phyloP scores from a whole-genome alignment of 306 rosid species.

The Glycine latifolia region DNA sequence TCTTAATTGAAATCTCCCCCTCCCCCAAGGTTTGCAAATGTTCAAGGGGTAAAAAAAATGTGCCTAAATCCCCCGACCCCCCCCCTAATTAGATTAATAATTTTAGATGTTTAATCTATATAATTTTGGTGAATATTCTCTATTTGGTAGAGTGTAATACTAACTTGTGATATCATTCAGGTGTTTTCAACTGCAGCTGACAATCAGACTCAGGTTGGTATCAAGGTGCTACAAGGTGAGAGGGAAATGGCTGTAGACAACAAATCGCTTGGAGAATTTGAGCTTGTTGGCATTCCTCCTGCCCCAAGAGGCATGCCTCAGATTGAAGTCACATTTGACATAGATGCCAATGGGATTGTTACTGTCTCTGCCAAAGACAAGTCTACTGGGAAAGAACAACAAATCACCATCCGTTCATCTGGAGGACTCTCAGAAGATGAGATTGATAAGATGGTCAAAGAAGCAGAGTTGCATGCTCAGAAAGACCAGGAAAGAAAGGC shows the following conservation, averaged over 20 bases:
- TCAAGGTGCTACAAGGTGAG: constrained; percentile 95
- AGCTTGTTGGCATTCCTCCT: constrained; percentile 90
- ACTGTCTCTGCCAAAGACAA: constrained; percentile 97
- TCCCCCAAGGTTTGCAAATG: no score
- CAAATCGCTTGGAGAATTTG: constrained; percentile 89
- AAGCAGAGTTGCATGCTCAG: constrained; percentile 91
- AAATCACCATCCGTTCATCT: constrained; percentile 87
- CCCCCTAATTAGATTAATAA: no score
- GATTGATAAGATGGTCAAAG: constrained; percentile 90
- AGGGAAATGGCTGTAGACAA: constrained; percentile 94
- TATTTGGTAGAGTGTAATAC: background rate
- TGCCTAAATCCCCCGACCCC: no score
- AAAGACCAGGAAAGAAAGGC: constrained; percentile 86
- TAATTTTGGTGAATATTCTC: no score
- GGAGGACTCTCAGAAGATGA: constrained; percentile 90
- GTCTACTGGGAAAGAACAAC: constrained; percentile 89
- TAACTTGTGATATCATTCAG: constrained; percentile 50
- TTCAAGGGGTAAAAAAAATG: no score
- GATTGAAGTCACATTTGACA: constrained; percentile 93
- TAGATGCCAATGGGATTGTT: constrained; percentile 94
- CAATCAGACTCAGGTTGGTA: constrained; percentile 93
- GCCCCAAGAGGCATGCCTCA: constrained; percentile 94
- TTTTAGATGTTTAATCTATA: no score
- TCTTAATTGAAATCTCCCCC: no score
- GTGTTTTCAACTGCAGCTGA: constrained; percentile 93